phyloP scores from a whole-genome alignment of 495 filamentous ascomycete species.

The Bathelium albidoporum region DNA sequence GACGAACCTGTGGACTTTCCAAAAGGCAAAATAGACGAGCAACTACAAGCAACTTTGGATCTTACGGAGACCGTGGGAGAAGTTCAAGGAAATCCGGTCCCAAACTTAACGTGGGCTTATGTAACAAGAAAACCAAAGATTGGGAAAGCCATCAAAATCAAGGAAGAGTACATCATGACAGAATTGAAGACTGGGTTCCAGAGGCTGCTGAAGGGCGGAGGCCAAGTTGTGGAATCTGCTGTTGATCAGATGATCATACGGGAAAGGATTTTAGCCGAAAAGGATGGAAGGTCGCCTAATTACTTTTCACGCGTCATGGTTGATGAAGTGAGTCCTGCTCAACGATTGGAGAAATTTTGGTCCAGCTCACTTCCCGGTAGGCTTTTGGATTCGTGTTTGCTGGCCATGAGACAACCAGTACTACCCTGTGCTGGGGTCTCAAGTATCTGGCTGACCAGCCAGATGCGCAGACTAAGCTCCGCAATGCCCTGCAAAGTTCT shows the following conservation, averaged over 20 bases:
- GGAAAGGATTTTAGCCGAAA: not conserved
- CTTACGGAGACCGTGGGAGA: not conserved
- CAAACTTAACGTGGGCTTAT: not conserved
- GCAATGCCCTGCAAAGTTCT: not conserved
- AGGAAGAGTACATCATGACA: not conserved
- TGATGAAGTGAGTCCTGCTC: not conserved
- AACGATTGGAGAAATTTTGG: not conserved
- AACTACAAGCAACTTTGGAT: not conserved
- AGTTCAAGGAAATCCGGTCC: not conserved
- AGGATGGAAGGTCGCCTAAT: not conserved
- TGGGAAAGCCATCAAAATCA: not conserved
- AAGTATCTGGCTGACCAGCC: constrained; percentile 9
- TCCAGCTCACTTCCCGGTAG: not conserved
- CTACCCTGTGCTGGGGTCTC: constrained; percentile 9
- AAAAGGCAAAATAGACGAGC: no score
- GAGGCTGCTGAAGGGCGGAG: not conserved
- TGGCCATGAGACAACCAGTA: constrained; percentile 10
- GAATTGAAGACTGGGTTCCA: not conserved
- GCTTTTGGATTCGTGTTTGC: not conserved
- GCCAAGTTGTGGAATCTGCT: not conserved
- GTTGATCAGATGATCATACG: not conserved
- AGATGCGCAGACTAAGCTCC: constrained; percentile 12
- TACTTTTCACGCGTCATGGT: not conserved
- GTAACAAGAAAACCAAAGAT: not conserved
- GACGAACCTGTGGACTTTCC: not conserved